Base-by-base conservation (phyloP, 495 filamentous ascomycete species). In the Chaetomidium leptoderma region DNA sequence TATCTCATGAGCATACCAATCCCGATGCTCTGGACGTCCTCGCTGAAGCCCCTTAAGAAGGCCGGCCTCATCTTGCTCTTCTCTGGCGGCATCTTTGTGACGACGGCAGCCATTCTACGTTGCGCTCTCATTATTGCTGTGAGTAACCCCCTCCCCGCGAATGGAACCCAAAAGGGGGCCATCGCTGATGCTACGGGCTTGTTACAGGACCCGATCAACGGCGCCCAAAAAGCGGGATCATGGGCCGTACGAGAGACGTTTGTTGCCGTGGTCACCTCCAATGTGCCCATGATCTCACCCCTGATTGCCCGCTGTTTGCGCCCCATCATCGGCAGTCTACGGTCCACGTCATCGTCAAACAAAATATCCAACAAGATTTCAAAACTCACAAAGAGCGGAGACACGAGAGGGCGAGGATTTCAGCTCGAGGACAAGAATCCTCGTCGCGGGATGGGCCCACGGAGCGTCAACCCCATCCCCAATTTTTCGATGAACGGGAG, bases 1-100 rank as follows among this genome's bases (percentile, higher is more conserved):
- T 82, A 81, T 52, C 71, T 83, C 9, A 72, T 83, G 46, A 68
- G 70, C 45, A 76, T 83, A 10, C 79, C 80, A 0, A 72, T 83
- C 13, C 79, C 79, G 0, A 76, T 83, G 70, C 69, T 82, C 4
- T 81, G 77, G 79, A 63, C 68, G 60, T 73, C 78, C 0, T 73
- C 69, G 2, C 56, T 81, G 23, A 72, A 65, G 57, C 59, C 67
- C 0, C 33, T 70, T 16, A 82, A 80, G 54, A 83, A 81, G 57
- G 53, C 73, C 7, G 76, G 74, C 0, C 64, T 76, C 13, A 75
- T 77, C 0, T 24, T 82, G 24, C 66, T 83, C n/a, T 72, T 82
- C 16, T 73, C 76, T 3, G 76, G 74, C 1, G 79, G 79, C 21
- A 36, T 74, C 6, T 80, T 82, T 48, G 68, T 82, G 27, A 74